phyloP scores from a whole-genome alignment of 805 yeast genomes.

The Metschnikowia noctiluminum region DNA sequence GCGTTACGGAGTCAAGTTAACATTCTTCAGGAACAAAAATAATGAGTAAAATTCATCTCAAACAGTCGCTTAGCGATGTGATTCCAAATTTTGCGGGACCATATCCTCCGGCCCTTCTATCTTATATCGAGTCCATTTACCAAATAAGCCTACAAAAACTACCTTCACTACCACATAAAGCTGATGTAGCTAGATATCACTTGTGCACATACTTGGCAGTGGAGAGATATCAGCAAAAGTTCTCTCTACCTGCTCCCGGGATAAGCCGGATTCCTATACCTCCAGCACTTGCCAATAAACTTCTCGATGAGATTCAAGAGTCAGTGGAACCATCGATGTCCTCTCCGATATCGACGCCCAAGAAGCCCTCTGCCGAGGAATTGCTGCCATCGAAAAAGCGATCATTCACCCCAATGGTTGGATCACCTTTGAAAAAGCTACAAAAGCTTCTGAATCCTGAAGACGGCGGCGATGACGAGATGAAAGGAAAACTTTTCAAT shows the following conservation, averaged over 20 bases:
- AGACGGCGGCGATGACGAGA: not conserved
- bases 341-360: conserved; percentile 20
- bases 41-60: conserved; percentile 23
- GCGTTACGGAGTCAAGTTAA: too few species aligned
- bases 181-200: conserved; percentile 66
- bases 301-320: conserved; percentile 46
- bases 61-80: conserved; percentile 44
- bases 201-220: conserved; percentile 63
- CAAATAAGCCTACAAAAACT: conserved; percentile 49
- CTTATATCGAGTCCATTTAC: conserved; percentile 45
- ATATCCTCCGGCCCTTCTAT: conserved; percentile 39
- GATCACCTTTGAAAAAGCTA: conserved; percentile 38
- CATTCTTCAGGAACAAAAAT: not conserved
- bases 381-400: conserved; percentile 14
- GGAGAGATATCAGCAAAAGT: conserved; percentile 42
- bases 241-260: conserved; percentile 48
- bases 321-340: conserved; percentile 31
- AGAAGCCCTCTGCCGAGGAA: conserved; percentile 15
- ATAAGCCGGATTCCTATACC: conserved; percentile 58
- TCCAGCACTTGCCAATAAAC: conserved; percentile 36
- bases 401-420: conserved; percentile 29
- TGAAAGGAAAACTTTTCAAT: conserved; percentile 14
- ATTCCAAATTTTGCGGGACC: conserved; percentile 45
- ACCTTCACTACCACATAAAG: conserved; percentile 46
- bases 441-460: conserved; percentile 22